Evolutionary conservation across 306 rosid genomes (phyloP), one percentile per base, ranked within the genome.

Genomic region (Vigna nakashimae): DNA sequence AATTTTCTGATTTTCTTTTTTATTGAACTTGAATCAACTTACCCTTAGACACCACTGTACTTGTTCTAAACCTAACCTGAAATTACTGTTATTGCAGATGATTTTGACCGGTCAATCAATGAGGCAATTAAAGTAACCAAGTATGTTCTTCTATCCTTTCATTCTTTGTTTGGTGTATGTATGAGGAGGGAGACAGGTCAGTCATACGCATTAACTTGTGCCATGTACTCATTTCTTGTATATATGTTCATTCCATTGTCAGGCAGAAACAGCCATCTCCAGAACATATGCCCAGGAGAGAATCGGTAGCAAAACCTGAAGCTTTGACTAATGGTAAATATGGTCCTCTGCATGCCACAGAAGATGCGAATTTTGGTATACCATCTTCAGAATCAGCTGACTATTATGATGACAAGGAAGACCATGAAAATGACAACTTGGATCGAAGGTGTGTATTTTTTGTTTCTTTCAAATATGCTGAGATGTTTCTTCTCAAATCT

Each of bases 51-150:
- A 65, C 76, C 50, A 53, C 65, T 10, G 73, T 78, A 76, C 60
- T 50, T 74, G 62, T 80, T 83, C 65, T 77, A 22, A 74, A 76
- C 78, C 60, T 78, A 71, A 81, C 79, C 75, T 80, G 46, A 53
- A 55, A 34, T 50, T 74, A 69, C 62, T 87, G 74, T 62, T 67
- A 46, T 79, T 91, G 89, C 94, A 96, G 99, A 96, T 89, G 99
- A 92, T 83, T 96, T 79, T 71, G 99, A 96, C 79, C 90, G 91
- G 56, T 96, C 99, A 48, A 96, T 96, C 87, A 93, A 85, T 48
- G 99, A 96, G 87, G 99, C 99, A 57, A 96, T 96, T 88, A 96
- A 96, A 88, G 89, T 91, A 82, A 96, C 99, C 85, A 93, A 93
- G 99, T 95, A 95, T 70, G 86, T 51, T 40, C 74, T 55, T 43